phyloP scores from a whole-genome alignment of 768 basidiomycete species.

The Sporobolomyces roseus region DNA sequence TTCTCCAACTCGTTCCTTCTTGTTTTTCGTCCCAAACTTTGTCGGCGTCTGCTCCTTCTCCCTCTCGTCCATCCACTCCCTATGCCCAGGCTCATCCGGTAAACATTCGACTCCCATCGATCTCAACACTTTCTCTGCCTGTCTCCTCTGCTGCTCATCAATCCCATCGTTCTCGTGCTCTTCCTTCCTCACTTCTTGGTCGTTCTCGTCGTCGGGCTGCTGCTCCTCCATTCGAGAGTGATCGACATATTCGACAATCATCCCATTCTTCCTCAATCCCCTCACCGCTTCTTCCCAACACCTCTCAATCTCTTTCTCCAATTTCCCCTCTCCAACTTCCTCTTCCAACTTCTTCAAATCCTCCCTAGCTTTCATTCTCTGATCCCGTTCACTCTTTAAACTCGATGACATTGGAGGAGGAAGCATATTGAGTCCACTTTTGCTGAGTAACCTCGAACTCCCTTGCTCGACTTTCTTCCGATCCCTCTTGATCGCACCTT shows the following conservation, averaged over 20 bases:
- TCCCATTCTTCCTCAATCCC: constrained; percentile 5
- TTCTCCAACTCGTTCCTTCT: not conserved
- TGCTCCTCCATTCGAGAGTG: no score
- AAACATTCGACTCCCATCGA: not conserved
- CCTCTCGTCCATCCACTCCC: not conserved
- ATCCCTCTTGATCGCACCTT: no score
- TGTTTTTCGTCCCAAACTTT: not conserved
- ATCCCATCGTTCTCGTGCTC: no score
- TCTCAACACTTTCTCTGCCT: not conserved
- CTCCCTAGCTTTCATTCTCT: not conserved
- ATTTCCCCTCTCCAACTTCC: not conserved
- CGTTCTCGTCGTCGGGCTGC: no score
- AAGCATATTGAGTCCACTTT: not conserved
- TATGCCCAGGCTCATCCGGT: constrained; percentile 14
- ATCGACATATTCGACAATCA: constrained; percentile 12
- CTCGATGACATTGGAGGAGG: not conserved
- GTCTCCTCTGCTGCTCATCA: no score
- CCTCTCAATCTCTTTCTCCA: constrained; percentile 4
- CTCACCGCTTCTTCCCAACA: constrained; percentile 25
- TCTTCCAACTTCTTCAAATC: not conserved
- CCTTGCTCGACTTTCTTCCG: not conserved
- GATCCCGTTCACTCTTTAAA: not conserved
- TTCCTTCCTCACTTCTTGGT: no score
- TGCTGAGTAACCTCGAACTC: not conserved
- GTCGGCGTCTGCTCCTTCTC: not conserved